These are phyloP conservation scores for Cutaneotrichosporon spelunceum DNA, from an alignment of 1,284 basidiomycete genomes.

Conservation along the genomic window DNA sequence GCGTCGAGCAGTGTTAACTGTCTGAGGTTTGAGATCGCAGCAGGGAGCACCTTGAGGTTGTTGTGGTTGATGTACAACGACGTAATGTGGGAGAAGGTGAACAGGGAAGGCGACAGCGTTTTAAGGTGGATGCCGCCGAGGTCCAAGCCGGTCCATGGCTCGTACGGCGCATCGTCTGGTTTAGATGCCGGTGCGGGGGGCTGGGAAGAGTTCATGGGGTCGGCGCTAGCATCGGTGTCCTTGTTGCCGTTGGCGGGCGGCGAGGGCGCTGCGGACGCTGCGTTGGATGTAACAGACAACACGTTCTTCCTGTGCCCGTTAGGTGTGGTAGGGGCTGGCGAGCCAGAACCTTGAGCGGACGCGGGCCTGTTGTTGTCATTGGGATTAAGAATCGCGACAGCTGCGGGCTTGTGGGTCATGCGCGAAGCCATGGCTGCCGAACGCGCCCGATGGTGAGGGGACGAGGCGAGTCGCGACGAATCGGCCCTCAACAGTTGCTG, in stretches of 20 bases:
- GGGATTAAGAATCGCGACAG: slow-evolving; percentile 54
- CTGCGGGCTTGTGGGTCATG: slow-evolving; percentile 53
- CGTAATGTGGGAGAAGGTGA: slow-evolving; percentile 88
- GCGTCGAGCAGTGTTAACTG: slow-evolving; percentile 89
- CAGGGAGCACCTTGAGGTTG: slow-evolving; percentile 71
- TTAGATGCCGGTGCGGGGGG: slow-evolving; percentile 35
- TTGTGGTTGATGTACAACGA: slow-evolving; percentile 99
- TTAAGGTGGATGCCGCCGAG: slow-evolving; percentile 95
- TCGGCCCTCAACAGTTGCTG: slow-evolving; percentile 49
- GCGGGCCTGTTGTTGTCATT: slow-evolving; percentile 28
- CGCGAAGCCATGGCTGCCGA: slow-evolving; percentile 58
- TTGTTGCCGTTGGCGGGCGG: slow-evolving; percentile 17
- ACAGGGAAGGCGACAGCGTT: slow-evolving; percentile 78
- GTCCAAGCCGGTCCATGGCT: slow-evolving; percentile 84
- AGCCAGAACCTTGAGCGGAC: slow-evolving; percentile 11
- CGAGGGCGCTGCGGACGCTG: slow-evolving; percentile 23
- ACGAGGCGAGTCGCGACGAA: slow-evolving; percentile 55
- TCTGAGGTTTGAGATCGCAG: slow-evolving; percentile 77
- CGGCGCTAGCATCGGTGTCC: slow-evolving; percentile 18
- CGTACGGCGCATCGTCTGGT: slow-evolving; percentile 38
- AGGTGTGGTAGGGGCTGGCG: slow-evolving; percentile 28
- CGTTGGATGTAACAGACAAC: slow-evolving; percentile 30
- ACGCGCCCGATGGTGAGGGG: slow-evolving; percentile 59
- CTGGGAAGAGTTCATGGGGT: slow-evolving; percentile 38
- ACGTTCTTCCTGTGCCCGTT: slow-evolving; percentile 53